These are phyloP conservation scores for Saposhnikovia divaricata DNA, from an alignment of 129 eudicot species.

Conservation along the genomic window DNA sequence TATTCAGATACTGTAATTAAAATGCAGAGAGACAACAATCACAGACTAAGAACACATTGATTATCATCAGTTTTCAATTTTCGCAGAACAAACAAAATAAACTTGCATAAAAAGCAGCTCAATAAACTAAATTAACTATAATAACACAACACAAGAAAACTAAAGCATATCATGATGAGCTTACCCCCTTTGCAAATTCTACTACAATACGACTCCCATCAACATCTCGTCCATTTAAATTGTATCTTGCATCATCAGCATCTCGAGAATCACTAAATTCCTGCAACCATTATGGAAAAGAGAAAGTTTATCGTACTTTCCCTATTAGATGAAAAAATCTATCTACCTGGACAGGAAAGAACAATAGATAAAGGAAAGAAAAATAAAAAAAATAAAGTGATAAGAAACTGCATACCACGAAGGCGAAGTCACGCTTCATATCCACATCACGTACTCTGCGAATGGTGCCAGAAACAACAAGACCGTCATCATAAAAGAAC, in stretches of 20 bases:
- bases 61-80: neutral
- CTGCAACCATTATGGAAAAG: conserved; percentile 20
- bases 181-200: conserved; percentile 86
- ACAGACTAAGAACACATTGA: neutral
- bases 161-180: neutral
- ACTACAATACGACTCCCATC: conserved; percentile 86
- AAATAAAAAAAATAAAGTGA: neutral
- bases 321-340: neutral
- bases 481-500: conserved; percentile 76
- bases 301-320: neutral
- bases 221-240: conserved; percentile 74
- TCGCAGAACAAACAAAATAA: neutral
- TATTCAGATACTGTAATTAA: neutral
- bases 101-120: neutral
- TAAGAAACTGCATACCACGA: conserved; percentile 58
- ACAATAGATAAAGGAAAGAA: neutral
- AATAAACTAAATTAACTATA: neutral
- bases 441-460: conserved; percentile 99
- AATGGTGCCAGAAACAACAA: conserved; percentile 79
- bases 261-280: conserved; percentile 87
- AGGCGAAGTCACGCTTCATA: conserved; percentile 96
- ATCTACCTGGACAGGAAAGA: neutral
- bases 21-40: neutral
- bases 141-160: neutral
- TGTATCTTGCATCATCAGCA: conserved; percentile 88